Conservation (phyloP, 768 basidiomycete genomes). For the Collybia mongolica region DNA sequence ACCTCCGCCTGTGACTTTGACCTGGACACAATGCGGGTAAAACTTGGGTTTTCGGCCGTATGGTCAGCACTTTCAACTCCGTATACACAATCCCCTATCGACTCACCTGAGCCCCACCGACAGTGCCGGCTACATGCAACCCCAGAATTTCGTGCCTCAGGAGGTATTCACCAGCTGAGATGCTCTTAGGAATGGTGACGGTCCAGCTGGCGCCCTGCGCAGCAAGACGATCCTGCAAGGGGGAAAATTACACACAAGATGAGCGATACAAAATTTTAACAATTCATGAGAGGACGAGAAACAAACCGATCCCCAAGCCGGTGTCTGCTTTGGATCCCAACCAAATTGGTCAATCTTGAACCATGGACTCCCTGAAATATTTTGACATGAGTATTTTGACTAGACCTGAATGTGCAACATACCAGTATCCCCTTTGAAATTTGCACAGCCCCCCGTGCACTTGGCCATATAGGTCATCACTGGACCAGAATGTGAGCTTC, state of each 20-base stretch:
- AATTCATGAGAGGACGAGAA: neutral
- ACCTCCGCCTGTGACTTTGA: constrained; percentile 32
- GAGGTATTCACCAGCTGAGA: constrained; percentile 34
- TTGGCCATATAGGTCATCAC: constrained; percentile 21
- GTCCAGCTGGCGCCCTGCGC: constrained; percentile 29
- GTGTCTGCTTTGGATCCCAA: constrained; percentile 8
- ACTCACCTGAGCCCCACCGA: constrained; percentile 31
- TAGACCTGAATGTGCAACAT: constrained; percentile 12
- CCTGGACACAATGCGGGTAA: constrained; percentile 33
- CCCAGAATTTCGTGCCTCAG: constrained; percentile 34
- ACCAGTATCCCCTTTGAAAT: constrained; percentile 17
- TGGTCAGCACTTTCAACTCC: too few species aligned
- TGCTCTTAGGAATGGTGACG: constrained; percentile 28
- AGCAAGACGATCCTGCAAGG: constrained; percentile 10
- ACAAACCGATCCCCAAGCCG: constrained; percentile 16
- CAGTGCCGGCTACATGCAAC: constrained; percentile 29
- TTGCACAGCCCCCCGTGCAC: constrained; percentile 16
- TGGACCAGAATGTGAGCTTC: constrained; percentile 9
- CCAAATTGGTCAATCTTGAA: constrained; percentile 11
- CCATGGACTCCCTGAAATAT: neutral
- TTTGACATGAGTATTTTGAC: neutral
- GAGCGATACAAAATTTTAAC: neutral
- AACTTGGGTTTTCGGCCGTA: constrained; percentile 13
- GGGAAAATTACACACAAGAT: neutral
- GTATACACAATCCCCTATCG: too few species aligned